Percentiles rank a stretch among this genome's conserved stretches.
phyloP scores from a whole-genome alignment of 176 grass and related monocot species.

The Cenchrus purpureus region DNA sequence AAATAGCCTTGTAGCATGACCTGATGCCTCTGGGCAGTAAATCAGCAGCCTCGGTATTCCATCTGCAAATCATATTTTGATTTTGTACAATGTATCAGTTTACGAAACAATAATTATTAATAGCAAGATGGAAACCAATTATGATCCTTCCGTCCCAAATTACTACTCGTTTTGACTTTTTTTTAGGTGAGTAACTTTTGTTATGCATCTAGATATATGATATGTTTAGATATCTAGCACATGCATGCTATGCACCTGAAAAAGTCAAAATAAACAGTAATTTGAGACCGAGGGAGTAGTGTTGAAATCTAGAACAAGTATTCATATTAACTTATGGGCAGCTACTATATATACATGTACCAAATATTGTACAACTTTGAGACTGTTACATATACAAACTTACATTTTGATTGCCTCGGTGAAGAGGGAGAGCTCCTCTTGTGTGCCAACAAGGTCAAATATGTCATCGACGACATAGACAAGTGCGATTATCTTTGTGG shows the following conservation, averaged over 20 bases:
- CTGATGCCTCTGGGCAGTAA: constrained; percentile 60
- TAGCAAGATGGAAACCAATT: neutral
- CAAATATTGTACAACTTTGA: no score
- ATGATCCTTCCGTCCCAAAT: neutral
- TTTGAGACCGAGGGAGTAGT: no score
- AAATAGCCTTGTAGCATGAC: constrained; percentile 50
- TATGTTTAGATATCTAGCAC: no score
- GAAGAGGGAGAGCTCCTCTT: constrained; percentile 57
- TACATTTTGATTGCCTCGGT: constrained; percentile 57
- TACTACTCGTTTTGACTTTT: neutral
- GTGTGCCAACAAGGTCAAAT: constrained; percentile 59
- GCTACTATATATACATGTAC: no score
- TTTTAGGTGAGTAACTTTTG: no score
- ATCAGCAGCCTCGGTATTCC: constrained; percentile 38
- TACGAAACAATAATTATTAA: neutral
- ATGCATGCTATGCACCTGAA: no score
- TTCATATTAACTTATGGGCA: no score
- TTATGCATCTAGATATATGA: no score
- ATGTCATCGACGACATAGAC: constrained; percentile 78
- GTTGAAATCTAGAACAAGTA: no score
- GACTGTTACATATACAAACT: neutral
- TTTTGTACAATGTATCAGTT: neutral
- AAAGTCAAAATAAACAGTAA: no score
- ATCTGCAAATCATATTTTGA: constrained; percentile 32
- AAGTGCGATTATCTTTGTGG: constrained; percentile 61